phyloP scores from a whole-genome alignment of 2,329 filamentous ascomycete species.

The Fusarium cicatricum region DNA sequence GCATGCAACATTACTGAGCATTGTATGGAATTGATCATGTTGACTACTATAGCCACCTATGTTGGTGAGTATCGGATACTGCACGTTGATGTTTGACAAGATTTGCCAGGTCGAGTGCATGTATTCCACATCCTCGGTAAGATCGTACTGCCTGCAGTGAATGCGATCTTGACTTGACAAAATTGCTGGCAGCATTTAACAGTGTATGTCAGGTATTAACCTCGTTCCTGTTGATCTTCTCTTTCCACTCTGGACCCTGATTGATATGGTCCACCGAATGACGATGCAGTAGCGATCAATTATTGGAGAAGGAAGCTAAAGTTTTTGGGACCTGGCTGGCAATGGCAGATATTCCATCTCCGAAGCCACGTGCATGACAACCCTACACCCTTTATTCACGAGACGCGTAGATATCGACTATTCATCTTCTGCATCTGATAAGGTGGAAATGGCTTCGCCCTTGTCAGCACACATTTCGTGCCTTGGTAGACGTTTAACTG shows the following conservation, averaged over 20 bases:
- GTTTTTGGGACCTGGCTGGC: neutral
- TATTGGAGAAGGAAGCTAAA: neutral
- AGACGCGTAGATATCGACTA: neutral
- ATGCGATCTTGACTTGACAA: too few species aligned
- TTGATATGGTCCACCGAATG: constrained; percentile 12
- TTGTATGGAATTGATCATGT: neutral
- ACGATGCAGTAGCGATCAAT: constrained; percentile 14
- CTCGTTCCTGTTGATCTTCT: neutral
- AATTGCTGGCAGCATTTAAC: too few species aligned
- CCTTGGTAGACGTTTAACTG: neutral
- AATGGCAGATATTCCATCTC: neutral
- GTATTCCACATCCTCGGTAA: neutral
- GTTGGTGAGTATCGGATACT: neutral
- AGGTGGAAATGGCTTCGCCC: too few species aligned
- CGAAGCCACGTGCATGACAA: constrained; percentile 14
- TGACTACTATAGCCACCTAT: neutral
- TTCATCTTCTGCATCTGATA: too few species aligned
- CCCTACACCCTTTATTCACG: neutral
- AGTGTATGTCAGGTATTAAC: too few species aligned
- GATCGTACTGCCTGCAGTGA: neutral
- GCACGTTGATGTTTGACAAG: neutral
- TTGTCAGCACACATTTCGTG: neutral
- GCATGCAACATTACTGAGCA: neutral
- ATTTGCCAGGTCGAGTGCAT: neutral
- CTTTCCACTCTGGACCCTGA: neutral